Percentiles rank a stretch among this genome's conserved stretches.
These are phyloP conservation scores for Cercospora nicotianae DNA, from an alignment of 2,329 filamentous ascomycete species.

Conservation along the genomic window DNA sequence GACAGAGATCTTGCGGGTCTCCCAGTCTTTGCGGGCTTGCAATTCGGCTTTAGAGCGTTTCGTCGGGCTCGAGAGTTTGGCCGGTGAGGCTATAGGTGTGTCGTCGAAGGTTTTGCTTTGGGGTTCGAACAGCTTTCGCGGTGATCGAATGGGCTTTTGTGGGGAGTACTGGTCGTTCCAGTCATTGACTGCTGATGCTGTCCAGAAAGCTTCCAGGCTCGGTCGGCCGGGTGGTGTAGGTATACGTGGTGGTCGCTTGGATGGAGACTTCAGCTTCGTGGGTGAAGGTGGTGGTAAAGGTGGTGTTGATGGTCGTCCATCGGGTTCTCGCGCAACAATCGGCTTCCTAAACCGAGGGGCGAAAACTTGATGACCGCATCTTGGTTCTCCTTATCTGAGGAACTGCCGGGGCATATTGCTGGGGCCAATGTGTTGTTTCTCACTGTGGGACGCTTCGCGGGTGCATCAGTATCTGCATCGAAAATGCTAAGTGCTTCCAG, in stretches of 20 bases:
- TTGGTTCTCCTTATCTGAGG: conserved; percentile 38
- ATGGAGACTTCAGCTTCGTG: conserved; percentile 48
- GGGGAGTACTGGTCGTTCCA: conserved; percentile 66
- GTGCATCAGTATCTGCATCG: conserved; percentile 15
- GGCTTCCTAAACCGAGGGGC: conserved; percentile 30
- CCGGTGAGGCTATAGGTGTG: conserved; percentile 40
- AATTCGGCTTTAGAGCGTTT: conserved; percentile 36
- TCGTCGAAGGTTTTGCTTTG: conserved; percentile 27
- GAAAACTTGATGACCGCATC: conserved; percentile 30
- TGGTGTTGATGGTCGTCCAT: conserved; percentile 37
- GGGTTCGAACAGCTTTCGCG: conserved; percentile 35
- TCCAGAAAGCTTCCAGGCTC: conserved; percentile 61
- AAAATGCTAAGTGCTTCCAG: conserved; percentile 24
- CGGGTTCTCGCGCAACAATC: not conserved
- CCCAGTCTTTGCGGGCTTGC: conserved; percentile 61
- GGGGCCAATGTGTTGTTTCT: not conserved
- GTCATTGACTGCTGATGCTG: conserved; percentile 58
- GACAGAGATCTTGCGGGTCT: conserved; percentile 60
- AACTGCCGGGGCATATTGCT: not conserved
- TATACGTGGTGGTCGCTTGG: conserved; percentile 49
- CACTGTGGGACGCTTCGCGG: not conserved
- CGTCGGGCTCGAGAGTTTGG: conserved; percentile 42
- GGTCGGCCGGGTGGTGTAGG: conserved; percentile 57
- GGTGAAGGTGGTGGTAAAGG: conserved; percentile 48
- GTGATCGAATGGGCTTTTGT: conserved; percentile 47